phyloP scores from a whole-genome alignment of 352 stramenopile genomes.

The Phytophthora ramorum region DNA sequence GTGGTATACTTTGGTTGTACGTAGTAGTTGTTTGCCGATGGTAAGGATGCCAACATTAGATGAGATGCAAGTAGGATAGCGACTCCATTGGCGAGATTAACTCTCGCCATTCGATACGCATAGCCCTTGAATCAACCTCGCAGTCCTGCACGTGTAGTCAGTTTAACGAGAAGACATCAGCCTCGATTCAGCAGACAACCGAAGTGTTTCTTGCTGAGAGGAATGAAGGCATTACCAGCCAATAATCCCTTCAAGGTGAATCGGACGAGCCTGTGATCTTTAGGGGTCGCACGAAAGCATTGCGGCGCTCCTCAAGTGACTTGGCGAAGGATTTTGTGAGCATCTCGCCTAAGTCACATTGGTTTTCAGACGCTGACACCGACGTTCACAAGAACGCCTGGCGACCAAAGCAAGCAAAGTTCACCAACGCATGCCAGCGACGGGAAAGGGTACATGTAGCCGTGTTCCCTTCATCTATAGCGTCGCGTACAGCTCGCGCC shows the following conservation, averaged over 20 bases:
- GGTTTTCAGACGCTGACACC: neutral
- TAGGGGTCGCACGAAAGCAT: neutral
- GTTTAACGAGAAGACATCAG: too few species aligned
- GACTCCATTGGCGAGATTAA: too few species aligned
- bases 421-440: neutral
- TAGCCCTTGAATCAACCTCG: too few species aligned
- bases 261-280: neutral
- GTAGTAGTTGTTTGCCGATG: too few species aligned
- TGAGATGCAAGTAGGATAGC: too few species aligned
- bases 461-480: too few species aligned
- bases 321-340: neutral
- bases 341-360: neutral
- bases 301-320: neutral
- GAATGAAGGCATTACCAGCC: too few species aligned
- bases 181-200: too few species aligned
- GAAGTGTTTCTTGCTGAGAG: neutral
- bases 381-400: neutral
- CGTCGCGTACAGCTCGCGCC: conserved; percentile 9
- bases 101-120: too few species aligned
- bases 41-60: too few species aligned
- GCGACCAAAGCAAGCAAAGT: conserved; percentile 2
- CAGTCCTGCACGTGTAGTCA: too few species aligned
- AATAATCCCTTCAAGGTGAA: neutral
- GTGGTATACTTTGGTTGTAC: too few species aligned
- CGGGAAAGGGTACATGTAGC: conserved; percentile 6